Conservation (phyloP, 352 stramenopile genomes). For the Phytopythium montanum region DNA sequence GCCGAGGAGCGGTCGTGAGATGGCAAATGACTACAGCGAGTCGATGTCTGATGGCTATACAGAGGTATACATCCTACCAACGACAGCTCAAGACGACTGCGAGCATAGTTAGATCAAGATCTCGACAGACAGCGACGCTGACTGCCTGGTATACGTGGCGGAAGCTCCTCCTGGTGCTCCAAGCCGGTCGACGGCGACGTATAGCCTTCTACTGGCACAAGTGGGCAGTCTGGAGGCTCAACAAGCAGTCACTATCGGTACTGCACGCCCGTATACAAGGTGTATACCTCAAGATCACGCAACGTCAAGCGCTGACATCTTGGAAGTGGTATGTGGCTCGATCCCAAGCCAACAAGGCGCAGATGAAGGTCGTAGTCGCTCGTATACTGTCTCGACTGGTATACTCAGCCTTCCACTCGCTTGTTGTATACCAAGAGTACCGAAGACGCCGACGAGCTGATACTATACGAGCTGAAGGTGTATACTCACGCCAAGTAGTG, state of each 20-base stretch:
- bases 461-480: background rate
- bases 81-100: background rate
- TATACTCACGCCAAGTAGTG: conserved; percentile 1
- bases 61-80: background rate
- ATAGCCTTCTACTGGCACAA: conserved; percentile 18
- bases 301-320: conserved; percentile 12
- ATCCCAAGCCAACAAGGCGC: conserved; percentile 10
- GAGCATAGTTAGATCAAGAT: background rate
- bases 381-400: conserved; percentile 23
- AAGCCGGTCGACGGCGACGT: conserved; percentile 12
- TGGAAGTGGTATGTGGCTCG: conserved; percentile 29
- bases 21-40: conserved; percentile 39
- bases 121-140: conserved; percentile 6
- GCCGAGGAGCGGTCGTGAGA: conserved; percentile 18
- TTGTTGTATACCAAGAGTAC: conserved; percentile 3
- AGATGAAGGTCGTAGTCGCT: conserved; percentile 19
- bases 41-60: conserved; percentile 24
- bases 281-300: conserved; percentile 12
- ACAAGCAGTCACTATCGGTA: conserved; percentile 9
- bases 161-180: conserved; percentile 28
- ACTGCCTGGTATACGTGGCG: conserved; percentile 33
- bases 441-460: conserved; percentile 11
- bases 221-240: conserved; percentile 16
- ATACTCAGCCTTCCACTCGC: conserved; percentile 16
- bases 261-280: conserved; percentile 24